Evolutionary conservation across 2,329 filamentous ascomycete genomes (phyloP).

Genomic region (Cadophora sp.): DNA sequence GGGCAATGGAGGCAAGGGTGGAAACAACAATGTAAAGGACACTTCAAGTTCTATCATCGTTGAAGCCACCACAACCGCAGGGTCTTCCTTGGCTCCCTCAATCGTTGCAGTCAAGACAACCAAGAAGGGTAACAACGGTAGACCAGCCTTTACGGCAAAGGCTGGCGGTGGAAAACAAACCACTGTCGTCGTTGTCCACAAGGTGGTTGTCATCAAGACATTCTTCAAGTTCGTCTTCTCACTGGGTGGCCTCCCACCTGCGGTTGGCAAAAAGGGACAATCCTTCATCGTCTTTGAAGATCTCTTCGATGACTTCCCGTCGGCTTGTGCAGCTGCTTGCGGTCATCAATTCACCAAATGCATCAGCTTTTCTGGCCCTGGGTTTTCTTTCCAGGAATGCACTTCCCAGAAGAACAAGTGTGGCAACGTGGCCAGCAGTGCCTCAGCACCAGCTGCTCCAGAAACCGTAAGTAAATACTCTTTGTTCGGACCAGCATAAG

Average conservation of each 20-base stretch:
- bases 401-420: conserved; percentile 33
- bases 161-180: conserved; percentile 6
- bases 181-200: conserved; percentile 25
- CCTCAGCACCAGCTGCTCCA: conserved; percentile 25
- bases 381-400: conserved; percentile 35
- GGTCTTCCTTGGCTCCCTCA: background rate
- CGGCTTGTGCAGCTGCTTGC: conserved; percentile 36
- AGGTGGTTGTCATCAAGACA: conserved; percentile 37
- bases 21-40: conserved; percentile 5
- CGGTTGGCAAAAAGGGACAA: conserved; percentile 32
- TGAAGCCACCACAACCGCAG: conserved; percentile 4
- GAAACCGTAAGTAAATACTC: conserved; percentile 23
- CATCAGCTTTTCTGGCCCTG: conserved; percentile 32
- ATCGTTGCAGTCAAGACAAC: conserved; percentile 16
- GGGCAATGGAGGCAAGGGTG: background rate
- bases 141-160: conserved; percentile 11
- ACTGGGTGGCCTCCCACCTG: conserved; percentile 36
- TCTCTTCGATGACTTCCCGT: conserved; percentile 34
- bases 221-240: conserved; percentile 38
- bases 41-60: background rate
- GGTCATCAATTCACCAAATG: conserved; percentile 35
- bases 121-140: conserved; percentile 23
- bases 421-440: conserved; percentile 27
- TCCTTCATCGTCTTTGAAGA: conserved; percentile 35
- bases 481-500: background rate